Base-by-base conservation (phyloP, 23 red algal species). In the Cyanidiococcus yangmingshanensis region DNA sequence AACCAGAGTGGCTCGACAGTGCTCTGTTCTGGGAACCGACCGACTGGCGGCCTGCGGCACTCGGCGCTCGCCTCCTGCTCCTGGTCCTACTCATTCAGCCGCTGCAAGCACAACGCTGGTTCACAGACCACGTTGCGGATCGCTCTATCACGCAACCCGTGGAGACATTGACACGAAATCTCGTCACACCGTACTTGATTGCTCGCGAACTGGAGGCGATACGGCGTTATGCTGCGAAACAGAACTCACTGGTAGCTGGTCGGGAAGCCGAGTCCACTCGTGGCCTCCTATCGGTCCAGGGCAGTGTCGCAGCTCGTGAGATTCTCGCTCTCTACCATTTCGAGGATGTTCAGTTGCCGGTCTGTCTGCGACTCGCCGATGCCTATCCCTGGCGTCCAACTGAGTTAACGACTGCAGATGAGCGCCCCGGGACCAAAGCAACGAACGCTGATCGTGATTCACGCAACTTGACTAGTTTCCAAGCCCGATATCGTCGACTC, bases 241-340 rank as follows among this genome's bases (percentile, higher is more conserved):
- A 71, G n/a, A 35, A 35, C 21, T 7, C 12, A 7, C 12, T 15
- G 21, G 21, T 21, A 7, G 45, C 21, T 54, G 16, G 16, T 7
- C 3, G 7, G 7, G 63, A 12, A 35, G 7, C 45, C 45, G 12
- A 7, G 7, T 54, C 45, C 45, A 7, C 7, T 54, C 7, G 12
- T 7, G 45, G 45, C 21, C 12, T 71, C 16, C 27, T 71, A 25
- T 71, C 63, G 16, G 63, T 71, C 7, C 63, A 35, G n/a, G 63
- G 63, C 27, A 71, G 63, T 71, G 3, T 71, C 7, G 63, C 63
- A 35, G 63, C 63, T 7, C 63, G 63, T 3, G 63, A 71, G 63
- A 32, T 71, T 25, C 21, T 71, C 12, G 63, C 27, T 25, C n/a
- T 2, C 16, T 71, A 71, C 32, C 63, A 71, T 29, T 25, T 71